These are phyloP conservation scores for Blastobotrys buckinghamii DNA, from an alignment of 1,139 yeast species.

Conservation along the genomic window DNA sequence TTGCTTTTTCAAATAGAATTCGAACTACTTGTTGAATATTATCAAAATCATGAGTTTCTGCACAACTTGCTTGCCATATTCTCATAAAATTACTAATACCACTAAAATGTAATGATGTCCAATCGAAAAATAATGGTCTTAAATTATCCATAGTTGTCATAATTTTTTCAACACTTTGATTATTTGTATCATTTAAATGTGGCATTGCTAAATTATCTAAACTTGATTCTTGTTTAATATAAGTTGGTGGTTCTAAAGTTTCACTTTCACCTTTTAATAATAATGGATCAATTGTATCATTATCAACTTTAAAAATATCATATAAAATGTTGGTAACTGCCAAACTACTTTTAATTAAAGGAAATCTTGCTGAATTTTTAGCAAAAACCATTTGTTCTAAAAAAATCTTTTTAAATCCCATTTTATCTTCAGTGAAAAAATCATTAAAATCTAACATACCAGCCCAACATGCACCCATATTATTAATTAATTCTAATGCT, in stretches of 20 bases:
- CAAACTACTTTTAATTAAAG: constrained; percentile 32
- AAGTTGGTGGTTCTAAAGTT: constrained; percentile 23
- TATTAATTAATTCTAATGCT: constrained; percentile 25
- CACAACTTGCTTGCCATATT: constrained; percentile 65
- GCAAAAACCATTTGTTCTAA: constrained; percentile 29
- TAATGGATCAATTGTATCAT: constrained; percentile 3
- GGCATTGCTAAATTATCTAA: constrained; percentile 1
- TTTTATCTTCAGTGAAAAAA: constrained; percentile 24
- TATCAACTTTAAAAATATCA: constrained; percentile 33
- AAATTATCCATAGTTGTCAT: constrained; percentile 30
- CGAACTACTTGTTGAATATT: constrained; percentile 41
- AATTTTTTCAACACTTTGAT: constrained; percentile 13
- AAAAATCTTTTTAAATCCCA: constrained; percentile 25
- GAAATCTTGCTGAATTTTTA: constrained; percentile 30
- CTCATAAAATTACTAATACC: constrained; percentile 53
- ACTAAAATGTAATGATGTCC: constrained; percentile 52
- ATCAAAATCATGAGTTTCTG: constrained; percentile 47
- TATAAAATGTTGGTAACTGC: constrained; percentile 30
- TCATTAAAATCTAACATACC: constrained; percentile 32
- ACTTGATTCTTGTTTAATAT: constrained; percentile 13
- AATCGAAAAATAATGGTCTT: constrained; percentile 44
- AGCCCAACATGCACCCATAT: constrained; percentile 23
- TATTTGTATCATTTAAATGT: neutral
- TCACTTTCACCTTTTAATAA: constrained; percentile 20
- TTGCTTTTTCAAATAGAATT: constrained; percentile 32